A percentile compares a stretch with the other conserved stretches of the same genome.
Conservation (phyloP, 306 rosid genomes). For the Trifolium dubium region DNA sequence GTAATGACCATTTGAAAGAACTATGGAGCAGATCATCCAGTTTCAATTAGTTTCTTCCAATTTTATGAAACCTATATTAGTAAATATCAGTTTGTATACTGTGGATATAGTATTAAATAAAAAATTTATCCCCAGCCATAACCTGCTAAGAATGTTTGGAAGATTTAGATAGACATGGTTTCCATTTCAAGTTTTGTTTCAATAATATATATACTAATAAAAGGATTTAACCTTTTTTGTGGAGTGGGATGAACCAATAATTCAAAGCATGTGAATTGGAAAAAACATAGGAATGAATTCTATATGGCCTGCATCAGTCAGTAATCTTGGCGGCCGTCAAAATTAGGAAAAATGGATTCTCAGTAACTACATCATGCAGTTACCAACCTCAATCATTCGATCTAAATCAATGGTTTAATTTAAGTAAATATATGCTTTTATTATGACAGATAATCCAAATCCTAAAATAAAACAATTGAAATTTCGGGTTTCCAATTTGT, state of each 20-base stretch:
- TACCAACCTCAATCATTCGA: too few species aligned
- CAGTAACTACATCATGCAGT: too few species aligned
- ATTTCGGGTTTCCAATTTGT: not conserved
- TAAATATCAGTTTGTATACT: not conserved
- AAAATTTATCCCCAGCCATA: not conserved
- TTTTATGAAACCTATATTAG: not conserved
- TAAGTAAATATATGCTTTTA: too few species aligned
- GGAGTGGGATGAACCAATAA: not conserved
- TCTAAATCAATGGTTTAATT: too few species aligned
- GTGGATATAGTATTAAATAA: not conserved
- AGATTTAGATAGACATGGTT: constrained; percentile 18
- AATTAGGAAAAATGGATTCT: too few species aligned
- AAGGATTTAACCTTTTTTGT: not conserved
- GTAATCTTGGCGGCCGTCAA: not conserved
- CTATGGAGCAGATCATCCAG: constrained; percentile 85
- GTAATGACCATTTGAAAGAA: constrained; percentile 57
- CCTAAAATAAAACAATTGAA: too few species aligned
- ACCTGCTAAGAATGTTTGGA: not conserved
- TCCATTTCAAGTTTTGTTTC: constrained; percentile 7
- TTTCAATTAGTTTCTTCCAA: constrained; percentile 57
- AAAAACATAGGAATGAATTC: not conserved
- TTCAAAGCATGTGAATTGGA: not conserved
- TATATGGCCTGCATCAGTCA: not conserved
- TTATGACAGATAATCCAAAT: not conserved
- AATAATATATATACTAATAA: not conserved